phyloP scores from a whole-genome alignment of 768 basidiomycete species.

The Boletus speciosus region DNA sequence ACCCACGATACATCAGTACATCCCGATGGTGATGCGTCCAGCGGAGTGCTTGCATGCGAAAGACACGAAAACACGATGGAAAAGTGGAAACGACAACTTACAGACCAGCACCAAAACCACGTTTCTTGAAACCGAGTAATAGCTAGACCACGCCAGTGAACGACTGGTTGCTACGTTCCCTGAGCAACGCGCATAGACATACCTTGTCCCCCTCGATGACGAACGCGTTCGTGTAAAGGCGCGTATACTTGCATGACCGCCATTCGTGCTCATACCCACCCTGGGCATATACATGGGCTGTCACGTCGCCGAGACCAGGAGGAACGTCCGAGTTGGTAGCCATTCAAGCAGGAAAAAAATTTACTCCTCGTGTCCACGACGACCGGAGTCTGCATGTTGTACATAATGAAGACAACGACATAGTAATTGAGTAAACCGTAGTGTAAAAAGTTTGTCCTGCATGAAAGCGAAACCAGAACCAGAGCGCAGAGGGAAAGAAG shows the following conservation, averaged over 20 bases:
- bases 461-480: not conserved
- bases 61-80: not conserved
- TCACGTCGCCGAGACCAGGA: conserved; percentile 39
- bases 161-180: not conserved
- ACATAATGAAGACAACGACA: conserved; percentile 10
- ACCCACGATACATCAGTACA: not conserved
- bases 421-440: not conserved
- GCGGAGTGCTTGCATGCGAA: not conserved
- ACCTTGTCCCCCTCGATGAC: conserved; percentile 54
- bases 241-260: conserved; percentile 40
- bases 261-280: conserved; percentile 44
- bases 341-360: conserved; percentile 6
- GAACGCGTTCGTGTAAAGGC: conserved; percentile 70
- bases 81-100: conserved; percentile 27
- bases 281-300: conserved; percentile 31
- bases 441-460: not conserved
- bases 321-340: conserved; percentile 26
- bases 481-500: not conserved
- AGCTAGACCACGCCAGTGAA: conserved; percentile 42
- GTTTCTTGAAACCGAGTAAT: conserved; percentile 74
- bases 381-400: not conserved
- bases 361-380: not conserved
- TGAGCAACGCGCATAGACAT: not conserved
- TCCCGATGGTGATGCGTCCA: not conserved
- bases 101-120: conserved; percentile 69